A percentile compares a stretch with the other conserved stretches of the same genome.
These are phyloP conservation scores for Macadamia tetraphylla DNA, from an alignment of 164 flowering plant species.

Conservation along the genomic window DNA sequence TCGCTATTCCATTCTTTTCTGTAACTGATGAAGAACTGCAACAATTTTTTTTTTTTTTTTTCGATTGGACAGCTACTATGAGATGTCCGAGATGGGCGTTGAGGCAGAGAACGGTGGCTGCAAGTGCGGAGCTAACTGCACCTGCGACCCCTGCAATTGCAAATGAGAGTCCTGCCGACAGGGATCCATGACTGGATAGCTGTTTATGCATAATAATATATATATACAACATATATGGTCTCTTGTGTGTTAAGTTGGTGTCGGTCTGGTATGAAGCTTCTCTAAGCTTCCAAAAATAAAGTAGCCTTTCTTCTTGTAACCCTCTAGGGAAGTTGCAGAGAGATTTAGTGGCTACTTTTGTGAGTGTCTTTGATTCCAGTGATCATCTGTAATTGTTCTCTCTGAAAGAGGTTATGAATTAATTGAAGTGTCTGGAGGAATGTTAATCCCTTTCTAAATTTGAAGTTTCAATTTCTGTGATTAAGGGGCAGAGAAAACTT, in stretches of 20 bases:
- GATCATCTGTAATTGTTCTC: too few species aligned
- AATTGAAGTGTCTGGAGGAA: too few species aligned
- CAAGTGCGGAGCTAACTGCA: conserved; percentile 51
- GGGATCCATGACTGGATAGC: too few species aligned
- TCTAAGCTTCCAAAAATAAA: neutral
- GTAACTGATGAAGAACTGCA: too few species aligned
- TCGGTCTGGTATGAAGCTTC: neutral
- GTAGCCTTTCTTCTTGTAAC: neutral
- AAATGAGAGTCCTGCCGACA: conserved; percentile 20
- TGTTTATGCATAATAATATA: neutral
- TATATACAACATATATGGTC: neutral
- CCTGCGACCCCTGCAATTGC: conserved; percentile 50
- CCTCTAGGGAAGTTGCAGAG: too few species aligned
- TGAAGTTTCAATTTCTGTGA: too few species aligned
- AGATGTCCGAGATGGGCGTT: conserved; percentile 36
- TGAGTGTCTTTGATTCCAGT: too few species aligned
- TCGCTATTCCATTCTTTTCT: too few species aligned
- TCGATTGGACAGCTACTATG: conserved; percentile 20
- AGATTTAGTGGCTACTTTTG: neutral
- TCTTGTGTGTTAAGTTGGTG: neutral
- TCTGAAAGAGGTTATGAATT: too few species aligned
- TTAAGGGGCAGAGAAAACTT: too few species aligned
- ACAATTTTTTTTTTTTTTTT: too few species aligned
- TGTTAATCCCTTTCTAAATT: too few species aligned
- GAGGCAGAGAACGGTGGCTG: conserved; percentile 37